A percentile compares a stretch with the other conserved stretches of the same genome.
These are phyloP conservation scores for Craterostigma plantagineum DNA, from an alignment of 257 asterid species.

Conservation along the genomic window DNA sequence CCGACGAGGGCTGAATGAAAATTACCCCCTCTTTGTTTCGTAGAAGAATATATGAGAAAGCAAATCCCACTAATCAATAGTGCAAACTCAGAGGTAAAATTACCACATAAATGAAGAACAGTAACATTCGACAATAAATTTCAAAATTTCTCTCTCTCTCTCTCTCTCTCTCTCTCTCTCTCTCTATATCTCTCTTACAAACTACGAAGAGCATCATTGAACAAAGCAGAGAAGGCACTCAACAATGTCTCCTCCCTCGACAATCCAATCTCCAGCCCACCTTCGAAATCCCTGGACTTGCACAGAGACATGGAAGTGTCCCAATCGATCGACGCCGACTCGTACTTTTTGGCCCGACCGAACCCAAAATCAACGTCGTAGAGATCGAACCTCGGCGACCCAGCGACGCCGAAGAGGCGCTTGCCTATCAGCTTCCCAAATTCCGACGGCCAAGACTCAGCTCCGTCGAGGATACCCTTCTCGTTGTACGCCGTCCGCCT, in stretches of 20 bases:
- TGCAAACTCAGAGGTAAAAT: too few species aligned
- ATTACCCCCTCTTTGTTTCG: too few species aligned
- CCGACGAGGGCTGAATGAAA: too few species aligned
- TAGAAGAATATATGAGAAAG: too few species aligned
- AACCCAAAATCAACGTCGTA: slow-evolving; percentile 30
- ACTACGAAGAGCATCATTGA: neutral
- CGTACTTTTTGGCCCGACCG: slow-evolving; percentile 24
- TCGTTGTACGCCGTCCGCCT: slow-evolving; percentile 10
- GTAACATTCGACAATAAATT: too few species aligned
- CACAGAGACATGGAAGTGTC: slow-evolving; percentile 21
- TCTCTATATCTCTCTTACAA: too few species aligned
- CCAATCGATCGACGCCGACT: slow-evolving; percentile 18
- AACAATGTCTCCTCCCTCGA: neutral
- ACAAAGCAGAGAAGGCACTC: neutral
- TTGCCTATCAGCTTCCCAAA: neutral
- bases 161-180: too few species aligned
- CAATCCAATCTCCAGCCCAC: slow-evolving; percentile 4
- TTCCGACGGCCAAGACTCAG: slow-evolving; percentile 13
- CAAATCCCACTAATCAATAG: too few species aligned
- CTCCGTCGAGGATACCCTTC: slow-evolving; percentile 11
- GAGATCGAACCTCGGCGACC: slow-evolving; percentile 31
- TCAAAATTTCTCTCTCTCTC: too few species aligned
- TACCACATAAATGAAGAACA: too few species aligned
- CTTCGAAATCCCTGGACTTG: slow-evolving; percentile 5
- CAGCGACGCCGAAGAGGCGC: slow-evolving; percentile 14